Evolutionary conservation across 163 green algal species (phyloP), one percentile per base, ranked within the genome.

Genomic region (Chlamydomonas reinhardtii): DNA sequence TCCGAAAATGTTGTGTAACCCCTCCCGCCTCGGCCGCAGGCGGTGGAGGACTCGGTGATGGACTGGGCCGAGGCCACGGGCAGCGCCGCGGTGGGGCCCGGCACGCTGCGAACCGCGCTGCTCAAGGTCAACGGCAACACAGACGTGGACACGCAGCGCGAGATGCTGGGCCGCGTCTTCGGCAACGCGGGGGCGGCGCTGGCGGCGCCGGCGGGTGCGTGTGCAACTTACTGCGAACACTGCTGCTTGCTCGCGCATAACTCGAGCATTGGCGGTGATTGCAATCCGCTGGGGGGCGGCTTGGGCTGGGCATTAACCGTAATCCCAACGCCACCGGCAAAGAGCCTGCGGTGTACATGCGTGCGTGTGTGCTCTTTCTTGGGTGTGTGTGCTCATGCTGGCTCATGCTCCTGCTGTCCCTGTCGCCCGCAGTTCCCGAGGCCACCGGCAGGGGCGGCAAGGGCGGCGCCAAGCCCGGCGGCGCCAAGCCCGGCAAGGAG

Each of bases 21-120:
- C n/a, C n/a, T n/a, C n/a, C n/a, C n/a, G n/a, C n/a, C 54, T 11
- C 31, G 29, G 54, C 74, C 17, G 15, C 66, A 85, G 68, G 17
- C 76, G 25, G 76, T 86, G 27, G 76, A 90, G 77, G 85, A 86
- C 62, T 31, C 74, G 22, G 78, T 83, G 62, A 24, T 86, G 62
- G 77, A 86, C 77, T 75, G 68, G 66, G 77, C 72, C 5, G 77
- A 86, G 71, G 71, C 75, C 37, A 74, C 74, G 48, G 52, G 77
- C 70, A 56, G 35, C 81, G 54, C 70, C 69, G 32, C 37, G 20
- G 32, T 87, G 29, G 71, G 56, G 0, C 71, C 71, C 81, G 74
- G 48, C 1, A 19, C 70, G n/a, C 70, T 87, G 71, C 81, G 81
- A 29, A 68, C 34, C 59, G 56, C 56, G 34, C 69, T 87, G 54